Percentiles rank a stretch among this genome's conserved stretches.
phyloP scores from a whole-genome alignment of 805 yeast species.

The Yarrowia divulgata region DNA sequence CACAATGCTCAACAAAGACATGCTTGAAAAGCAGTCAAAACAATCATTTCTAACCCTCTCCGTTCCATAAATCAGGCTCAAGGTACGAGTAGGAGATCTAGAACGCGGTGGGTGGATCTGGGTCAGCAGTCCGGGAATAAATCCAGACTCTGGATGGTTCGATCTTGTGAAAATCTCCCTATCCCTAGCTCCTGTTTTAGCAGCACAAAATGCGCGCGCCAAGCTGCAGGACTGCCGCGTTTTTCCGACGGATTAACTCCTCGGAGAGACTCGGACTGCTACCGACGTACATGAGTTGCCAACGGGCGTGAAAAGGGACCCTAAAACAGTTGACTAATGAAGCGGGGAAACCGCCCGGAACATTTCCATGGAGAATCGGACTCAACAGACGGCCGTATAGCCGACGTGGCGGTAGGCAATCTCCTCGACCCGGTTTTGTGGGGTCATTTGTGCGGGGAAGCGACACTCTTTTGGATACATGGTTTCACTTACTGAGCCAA shows the following conservation, averaged over 20 bases:
- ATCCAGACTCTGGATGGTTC: too few relatives aligned
- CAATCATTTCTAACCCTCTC: too few relatives aligned
- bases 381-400: too few relatives aligned
- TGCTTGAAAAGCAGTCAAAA: too few relatives aligned
- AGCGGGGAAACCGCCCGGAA: background rate
- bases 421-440: background rate
- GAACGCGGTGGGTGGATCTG: too few relatives aligned
- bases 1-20: too few relatives aligned
- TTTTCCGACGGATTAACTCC: conserved; percentile 35
- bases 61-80: too few relatives aligned
- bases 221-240: conserved; percentile 27
- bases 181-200: background rate
- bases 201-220: background rate
- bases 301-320: background rate
- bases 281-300: background rate
- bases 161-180: background rate
- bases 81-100: too few relatives aligned
- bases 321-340: background rate
- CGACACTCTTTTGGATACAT: conserved; percentile 5
- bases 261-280: conserved; percentile 12
- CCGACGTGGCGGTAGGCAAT: too few relatives aligned
- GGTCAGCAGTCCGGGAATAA: too few relatives aligned
- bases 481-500: too few relatives aligned
- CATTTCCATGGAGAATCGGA: too few relatives aligned
- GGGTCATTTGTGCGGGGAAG: conserved; percentile 27